Conservation (phyloP, 371 early-diverging fungal genomes). For the Funneliformis caledonium region DNA sequence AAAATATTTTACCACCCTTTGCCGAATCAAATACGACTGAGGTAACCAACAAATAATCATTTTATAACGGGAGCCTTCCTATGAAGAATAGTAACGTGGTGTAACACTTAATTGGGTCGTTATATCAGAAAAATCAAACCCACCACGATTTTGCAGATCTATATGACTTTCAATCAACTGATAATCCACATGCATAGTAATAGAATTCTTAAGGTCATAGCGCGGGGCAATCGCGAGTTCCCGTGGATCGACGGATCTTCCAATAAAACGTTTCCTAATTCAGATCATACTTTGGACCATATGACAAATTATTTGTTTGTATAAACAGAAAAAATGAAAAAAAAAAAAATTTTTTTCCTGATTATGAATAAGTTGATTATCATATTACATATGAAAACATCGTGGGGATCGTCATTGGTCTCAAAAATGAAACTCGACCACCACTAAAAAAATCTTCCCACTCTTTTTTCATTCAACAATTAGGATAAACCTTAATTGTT, state of each 20-base stretch:
- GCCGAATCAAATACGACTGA: not conserved
- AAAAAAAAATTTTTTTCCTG: too few relatives aligned
- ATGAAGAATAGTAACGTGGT: not conserved
- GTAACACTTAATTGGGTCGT: not conserved
- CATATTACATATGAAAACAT: constrained; percentile 1
- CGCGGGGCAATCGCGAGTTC: not conserved
- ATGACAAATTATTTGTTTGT: not conserved
- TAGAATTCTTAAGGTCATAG: not conserved
- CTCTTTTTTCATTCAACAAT: not conserved
- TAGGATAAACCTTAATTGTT: not conserved
- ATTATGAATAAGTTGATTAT: not conserved
- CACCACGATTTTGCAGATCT: not conserved
- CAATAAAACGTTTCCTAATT: not conserved
- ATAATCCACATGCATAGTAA: not conserved
- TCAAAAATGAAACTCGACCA: not conserved
- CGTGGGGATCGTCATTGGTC: not conserved
- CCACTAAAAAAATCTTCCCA: not conserved
- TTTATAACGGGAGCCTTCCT: not conserved
- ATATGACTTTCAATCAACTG: not conserved
- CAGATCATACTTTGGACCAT: not conserved
- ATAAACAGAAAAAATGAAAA: not conserved
- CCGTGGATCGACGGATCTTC: not conserved
- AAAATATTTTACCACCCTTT: too few relatives aligned
- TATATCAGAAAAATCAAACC: not conserved
- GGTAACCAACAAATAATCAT: not conserved